Evolutionary conservation across 1,284 basidiomycete genomes (phyloP), one percentile per base, ranked within the genome.

Genomic region (Gymnopus androsaceus): DNA sequence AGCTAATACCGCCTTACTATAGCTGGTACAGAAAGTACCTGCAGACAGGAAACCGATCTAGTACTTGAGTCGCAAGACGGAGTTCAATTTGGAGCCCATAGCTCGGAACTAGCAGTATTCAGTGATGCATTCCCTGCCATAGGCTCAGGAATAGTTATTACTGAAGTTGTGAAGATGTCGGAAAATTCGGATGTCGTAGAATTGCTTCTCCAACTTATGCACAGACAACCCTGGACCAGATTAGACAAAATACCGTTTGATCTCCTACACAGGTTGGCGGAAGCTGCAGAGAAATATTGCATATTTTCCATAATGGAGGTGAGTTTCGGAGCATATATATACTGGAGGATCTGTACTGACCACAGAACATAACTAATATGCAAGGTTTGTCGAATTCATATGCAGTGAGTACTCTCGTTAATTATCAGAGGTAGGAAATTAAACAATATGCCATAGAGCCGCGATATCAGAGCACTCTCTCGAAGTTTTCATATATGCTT

Each of bases 121-220:
- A 54, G 40, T 27, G 52, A 54, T 37, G 52, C 31, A 12, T 54
- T 54, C n/a, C 52, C 52, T 21, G 52, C 19, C 12, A 23, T 37
- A 27, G 52, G 33, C 3, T 34, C 52, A 30, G 41, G 28, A 21
- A 34, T 46, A 36, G 15, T 46, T 21, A 33, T 23, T 0, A 44
- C 33, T 6, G 52, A 46, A 37, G 42, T 46, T 14, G 52, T 54
- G 12, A 17, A 36, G 19, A 23, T 54, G 30, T 14, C 31, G 12
- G 52, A 54, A 45, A 28, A 17, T 21, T 36, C 53, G 21, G 37
- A 48, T n/a, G 44, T 47, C 2, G 44, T 54, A 15, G 7, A 48
- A 19, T 5, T 48, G 28, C 53, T 54, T 21, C 53, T 54, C 7
- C 31, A 54, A 12, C 21, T 54, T 11, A 54, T 37, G 27, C 53